These are phyloP conservation scores for Trichoderma sp. DNA, from an alignment of 2,329 filamentous ascomycete genomes.

Conservation along the genomic window DNA sequence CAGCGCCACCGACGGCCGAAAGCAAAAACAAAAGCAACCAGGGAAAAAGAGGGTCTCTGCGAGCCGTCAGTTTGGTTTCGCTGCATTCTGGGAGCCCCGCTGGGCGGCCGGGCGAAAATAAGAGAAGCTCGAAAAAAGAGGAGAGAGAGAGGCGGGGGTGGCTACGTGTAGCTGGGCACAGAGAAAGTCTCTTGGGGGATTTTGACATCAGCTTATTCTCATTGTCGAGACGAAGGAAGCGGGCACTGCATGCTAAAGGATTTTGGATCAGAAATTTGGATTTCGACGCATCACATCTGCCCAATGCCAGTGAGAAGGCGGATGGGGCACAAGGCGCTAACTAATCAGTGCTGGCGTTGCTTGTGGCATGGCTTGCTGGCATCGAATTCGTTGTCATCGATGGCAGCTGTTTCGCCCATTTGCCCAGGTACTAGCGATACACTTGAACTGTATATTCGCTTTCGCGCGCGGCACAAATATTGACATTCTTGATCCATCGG, in stretches of 20 bases:
- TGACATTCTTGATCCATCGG: neutral
- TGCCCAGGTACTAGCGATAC: neutral
- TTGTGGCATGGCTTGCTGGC: neutral
- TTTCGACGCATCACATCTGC: neutral
- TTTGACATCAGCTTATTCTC: neutral
- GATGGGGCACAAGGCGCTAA: neutral
- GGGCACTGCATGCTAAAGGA: neutral
- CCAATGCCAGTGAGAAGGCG: neutral
- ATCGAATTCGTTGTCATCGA: neutral
- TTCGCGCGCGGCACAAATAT: neutral
- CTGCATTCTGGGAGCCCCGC: neutral
- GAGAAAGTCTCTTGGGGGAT: neutral
- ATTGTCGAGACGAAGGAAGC: neutral
- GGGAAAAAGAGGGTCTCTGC: neutral
- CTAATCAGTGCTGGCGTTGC: neutral
- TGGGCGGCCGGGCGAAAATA: neutral
- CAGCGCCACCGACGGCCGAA: slow-evolving; percentile 3
- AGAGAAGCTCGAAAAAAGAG: neutral
- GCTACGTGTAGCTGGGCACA: neutral
- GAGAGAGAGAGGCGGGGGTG: neutral
- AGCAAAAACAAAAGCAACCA: neutral
- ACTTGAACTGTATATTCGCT: neutral
- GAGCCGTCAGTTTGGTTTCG: neutral
- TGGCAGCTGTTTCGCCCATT: neutral
- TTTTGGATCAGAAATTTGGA: neutral